Base-by-base conservation (phyloP, 495 filamentous ascomycete species). In the Aspergillus incahuasiensis region DNA sequence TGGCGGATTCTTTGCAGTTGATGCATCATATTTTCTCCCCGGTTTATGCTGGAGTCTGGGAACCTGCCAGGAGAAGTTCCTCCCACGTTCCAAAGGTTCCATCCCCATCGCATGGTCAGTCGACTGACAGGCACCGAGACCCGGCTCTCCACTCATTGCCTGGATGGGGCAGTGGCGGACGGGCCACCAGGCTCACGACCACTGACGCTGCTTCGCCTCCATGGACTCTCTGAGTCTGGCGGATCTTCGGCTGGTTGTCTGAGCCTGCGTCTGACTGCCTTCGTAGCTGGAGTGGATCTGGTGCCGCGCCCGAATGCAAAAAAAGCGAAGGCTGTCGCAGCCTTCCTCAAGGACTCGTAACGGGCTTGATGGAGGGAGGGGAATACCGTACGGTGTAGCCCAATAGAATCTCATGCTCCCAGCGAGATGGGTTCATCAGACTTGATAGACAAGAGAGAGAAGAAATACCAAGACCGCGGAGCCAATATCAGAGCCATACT, bases 201-300 rank as follows among this genome's bases (percentile, higher is more conserved):
- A 48, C 24, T 30, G 46, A 48, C 46, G 19, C 48, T 32, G 16
- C 45, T 34, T 48, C 21, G 38, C 48, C 49, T 48, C 48, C 48
- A 20, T 52, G 47, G 50, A 41, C 50, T 54, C 50, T 54, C 40
- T 32, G 50, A 28, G 25, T 28, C 32, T 35, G 42, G 44, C 58
- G 62, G 58, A 64, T 61, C 62, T 57, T 57, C 59, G 59, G 58
- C 54, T 54, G 53, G 41, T 56, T 62, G 32, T 35, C 32, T 52
- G 45, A 55, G 56, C 53, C 55, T 52, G 43, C 30, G 43, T 28
- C 47, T 38, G 47, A 49, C 47, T 38, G 47, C 32, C 15, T 28
- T 50, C 34, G 48, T 50, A 25, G 48, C 49, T 8, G 38, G 22
- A 52, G 58, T 64, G 62, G 62, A 61, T 58, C 58, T 64, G 18